Percentiles rank a stretch among this genome's conserved stretches.
Evolutionary conservation across 2,329 filamentous ascomycete species (phyloP).

Genomic region (Tolypocladium cylindrosporum): DNA sequence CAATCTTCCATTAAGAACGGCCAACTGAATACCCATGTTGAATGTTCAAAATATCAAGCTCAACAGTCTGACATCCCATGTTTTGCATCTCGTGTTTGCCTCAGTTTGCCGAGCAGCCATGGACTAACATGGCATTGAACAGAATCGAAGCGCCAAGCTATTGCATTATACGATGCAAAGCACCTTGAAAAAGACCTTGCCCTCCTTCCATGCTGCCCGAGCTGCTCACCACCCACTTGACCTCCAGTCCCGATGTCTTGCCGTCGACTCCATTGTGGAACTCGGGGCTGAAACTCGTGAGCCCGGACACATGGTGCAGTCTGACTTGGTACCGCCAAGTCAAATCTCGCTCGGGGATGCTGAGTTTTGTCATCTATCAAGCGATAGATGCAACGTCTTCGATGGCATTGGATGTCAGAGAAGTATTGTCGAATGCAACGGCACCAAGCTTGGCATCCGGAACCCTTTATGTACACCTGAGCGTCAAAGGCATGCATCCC

Average conservation of each 20-base stretch:
- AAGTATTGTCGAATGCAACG: neutral
- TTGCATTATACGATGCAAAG: neutral
- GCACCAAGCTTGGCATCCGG: neutral
- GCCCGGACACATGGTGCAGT: constrained; percentile 16
- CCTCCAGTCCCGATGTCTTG: neutral
- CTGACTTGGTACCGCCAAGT: constrained; percentile 8
- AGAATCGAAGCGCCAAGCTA: neutral
- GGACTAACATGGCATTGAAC: constrained; percentile 14
- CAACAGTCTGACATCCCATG: constrained; percentile 46
- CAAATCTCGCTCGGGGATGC: constrained; percentile 6
- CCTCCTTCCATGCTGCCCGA: neutral
- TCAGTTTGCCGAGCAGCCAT: neutral
- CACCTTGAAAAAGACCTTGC: constrained; percentile 6
- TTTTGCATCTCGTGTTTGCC: neutral
- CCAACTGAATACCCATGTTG: constrained; percentile 54
- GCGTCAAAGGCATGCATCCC: constrained; percentile 15
- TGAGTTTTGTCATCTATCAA: constrained; percentile 21
- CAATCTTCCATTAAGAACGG: constrained; percentile 52
- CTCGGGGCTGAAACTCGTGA: constrained; percentile 1
- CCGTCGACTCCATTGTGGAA: constrained; percentile 2
- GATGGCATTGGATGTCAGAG: constrained; percentile 18
- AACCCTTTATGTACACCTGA: constrained; percentile 17
- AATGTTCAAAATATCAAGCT: constrained; percentile 49
- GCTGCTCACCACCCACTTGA: constrained; percentile 1
- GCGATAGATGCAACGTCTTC: constrained; percentile 11